These are phyloP conservation scores for Pistacia integerrima DNA, from an alignment of 345 rosid species.

Conservation along the genomic window DNA sequence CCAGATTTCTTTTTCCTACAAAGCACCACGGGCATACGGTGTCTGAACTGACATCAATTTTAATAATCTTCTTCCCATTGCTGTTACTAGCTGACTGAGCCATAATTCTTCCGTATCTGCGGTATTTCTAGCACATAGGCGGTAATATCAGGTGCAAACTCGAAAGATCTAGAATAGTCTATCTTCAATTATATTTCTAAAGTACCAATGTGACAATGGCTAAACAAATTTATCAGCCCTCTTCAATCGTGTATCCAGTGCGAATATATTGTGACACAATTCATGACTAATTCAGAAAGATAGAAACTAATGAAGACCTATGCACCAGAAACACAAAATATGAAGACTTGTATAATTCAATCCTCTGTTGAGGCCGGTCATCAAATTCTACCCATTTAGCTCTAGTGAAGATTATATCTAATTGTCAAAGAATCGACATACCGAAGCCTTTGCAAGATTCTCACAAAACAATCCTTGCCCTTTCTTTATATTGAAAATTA, in stretches of 20 bases:
- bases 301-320: background rate
- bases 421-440: background rate
- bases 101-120: slow-evolving; percentile 44
- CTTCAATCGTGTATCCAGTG: background rate
- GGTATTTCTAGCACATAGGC: slow-evolving; percentile 22
- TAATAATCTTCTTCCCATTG: slow-evolving; percentile 54
- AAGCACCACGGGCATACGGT: slow-evolving; percentile 90
- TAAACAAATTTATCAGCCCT: background rate
- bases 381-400: background rate
- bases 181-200: background rate
- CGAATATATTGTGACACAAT: background rate
- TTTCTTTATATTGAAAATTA: background rate
- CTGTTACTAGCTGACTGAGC: slow-evolving; percentile 43
- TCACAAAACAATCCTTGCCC: background rate
- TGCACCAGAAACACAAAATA: background rate
- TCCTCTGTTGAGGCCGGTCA: background rate
- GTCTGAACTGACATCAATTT: slow-evolving; percentile 77
- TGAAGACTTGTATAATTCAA: background rate
- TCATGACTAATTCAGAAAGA: background rate
- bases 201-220: background rate
- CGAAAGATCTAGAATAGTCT: background rate
- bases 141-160: slow-evolving; percentile 18
- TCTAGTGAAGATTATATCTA: background rate
- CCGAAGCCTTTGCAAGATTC: background rate
- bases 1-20: slow-evolving; percentile 78